Base-by-base conservation (phyloP, 805 yeast species). In the Schwanniomyces occidentalis region DNA sequence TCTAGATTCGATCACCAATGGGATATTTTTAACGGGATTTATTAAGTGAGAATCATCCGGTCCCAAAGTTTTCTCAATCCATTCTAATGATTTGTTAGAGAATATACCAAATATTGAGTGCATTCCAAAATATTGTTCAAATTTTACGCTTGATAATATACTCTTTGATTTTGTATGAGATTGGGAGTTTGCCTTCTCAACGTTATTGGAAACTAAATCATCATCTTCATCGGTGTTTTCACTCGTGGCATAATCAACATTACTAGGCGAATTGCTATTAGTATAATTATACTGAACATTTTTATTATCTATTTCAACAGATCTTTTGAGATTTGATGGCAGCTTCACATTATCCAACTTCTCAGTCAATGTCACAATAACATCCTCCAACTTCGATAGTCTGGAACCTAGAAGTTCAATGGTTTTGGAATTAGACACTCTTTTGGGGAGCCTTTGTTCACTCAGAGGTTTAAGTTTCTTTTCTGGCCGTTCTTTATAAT, bases 51-150 rank as follows among this genome's bases (percentile, higher is more conserved):
- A 37, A n/a, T 52, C 42, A 2, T 43, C 48, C 2, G 51, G 46
- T 1, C 56, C 55, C 13, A 66, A 42, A 17, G 51, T 43, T 6
- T 38, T 40, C 12, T 48, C 51, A 24, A 66, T 56, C 63, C 64
- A 64, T 14, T 46, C 49, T 38, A 65, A 35, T 5, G 68, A 60
- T 34, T 56, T 56, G n/a, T 51, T 49, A 5, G 69, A 62, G 30
- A 63, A 56, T 4, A 65, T 57, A 21, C 61, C 51, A 32, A 61
- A 32, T 26, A 63, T 53, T 9, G 69, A 63, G 38, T 65, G 71
- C 17, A 57, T 44, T 5, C 68, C 71, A 24, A 56, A 49, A 36
- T 48, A 65, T 17, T 54, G 53, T 23, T 46, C 51, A 17, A 25
- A 18, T 13, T 32, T 27, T 14, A 16, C 16, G 5, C 24, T 35